phyloP scores from a whole-genome alignment of 192 early-diverging fungal species.

The Coemansia sp. region DNA sequence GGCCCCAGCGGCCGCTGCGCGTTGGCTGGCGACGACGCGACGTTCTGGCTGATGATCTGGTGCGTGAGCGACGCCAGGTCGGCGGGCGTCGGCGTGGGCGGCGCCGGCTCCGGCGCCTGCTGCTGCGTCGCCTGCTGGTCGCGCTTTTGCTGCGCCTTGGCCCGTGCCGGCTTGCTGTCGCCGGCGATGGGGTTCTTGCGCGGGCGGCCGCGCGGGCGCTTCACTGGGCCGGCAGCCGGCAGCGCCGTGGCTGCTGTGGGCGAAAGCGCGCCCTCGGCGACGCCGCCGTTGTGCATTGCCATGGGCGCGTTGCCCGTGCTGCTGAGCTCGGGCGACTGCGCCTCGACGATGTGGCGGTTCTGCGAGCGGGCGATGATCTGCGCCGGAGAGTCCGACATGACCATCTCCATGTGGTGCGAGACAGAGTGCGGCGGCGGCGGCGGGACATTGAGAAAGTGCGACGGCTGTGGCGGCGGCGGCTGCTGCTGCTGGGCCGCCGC shows the following conservation, averaged over 20 bases:
- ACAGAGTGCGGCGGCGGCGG: constrained; percentile 14
- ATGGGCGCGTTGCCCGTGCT: not conserved
- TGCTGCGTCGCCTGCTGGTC: constrained; percentile 19
- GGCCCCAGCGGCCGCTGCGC: constrained; percentile 40
- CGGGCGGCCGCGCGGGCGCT: constrained; percentile 46
- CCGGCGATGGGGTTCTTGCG: constrained; percentile 48
- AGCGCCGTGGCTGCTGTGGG: constrained; percentile 7
- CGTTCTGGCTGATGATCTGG: constrained; percentile 45
- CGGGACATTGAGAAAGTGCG: constrained; percentile 22
- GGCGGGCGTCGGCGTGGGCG: constrained; percentile 34
- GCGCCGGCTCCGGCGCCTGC: constrained; percentile 12
- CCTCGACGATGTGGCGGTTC: constrained; percentile 16
- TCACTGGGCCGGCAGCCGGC: constrained; percentile 24
- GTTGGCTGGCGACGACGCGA: constrained; percentile 24
- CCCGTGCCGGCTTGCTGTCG: constrained; percentile 21
- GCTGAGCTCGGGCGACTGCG: constrained; percentile 48
- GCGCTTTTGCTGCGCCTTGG: constrained; percentile 33
- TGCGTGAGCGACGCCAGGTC: constrained; percentile 49
- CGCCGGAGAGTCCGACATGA: constrained; percentile 17
- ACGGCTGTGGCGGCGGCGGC: constrained; percentile 27
- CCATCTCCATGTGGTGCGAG: constrained; percentile 13
- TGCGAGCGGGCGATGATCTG: constrained; percentile 46
- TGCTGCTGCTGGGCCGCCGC: constrained; percentile 17
- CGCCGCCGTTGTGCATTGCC: constrained; percentile 2
- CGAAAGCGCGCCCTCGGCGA: not conserved